Evolutionary conservation across 116 monocot genomes (phyloP).

Genomic region (Trichopus zeylanicus): DNA sequence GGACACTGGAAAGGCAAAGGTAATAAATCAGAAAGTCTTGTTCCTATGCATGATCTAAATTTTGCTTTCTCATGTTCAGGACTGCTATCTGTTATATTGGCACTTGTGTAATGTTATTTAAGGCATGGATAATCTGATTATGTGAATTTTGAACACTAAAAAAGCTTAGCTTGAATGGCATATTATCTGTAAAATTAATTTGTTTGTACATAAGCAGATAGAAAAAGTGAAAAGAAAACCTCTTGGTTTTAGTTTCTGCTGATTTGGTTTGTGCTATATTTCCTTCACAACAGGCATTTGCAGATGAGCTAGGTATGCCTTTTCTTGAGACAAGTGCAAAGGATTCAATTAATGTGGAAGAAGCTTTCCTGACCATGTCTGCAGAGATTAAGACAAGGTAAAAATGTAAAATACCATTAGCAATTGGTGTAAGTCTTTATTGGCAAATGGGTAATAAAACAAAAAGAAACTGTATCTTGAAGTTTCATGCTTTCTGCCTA

Average conservation of each 20-base stretch:
- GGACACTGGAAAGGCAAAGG: conserved; percentile 57
- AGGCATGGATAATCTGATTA: too few relatives aligned
- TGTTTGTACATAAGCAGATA: too few relatives aligned
- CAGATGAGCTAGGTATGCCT: conserved; percentile 68
- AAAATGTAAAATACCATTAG: not conserved
- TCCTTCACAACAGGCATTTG: conserved; percentile 47
- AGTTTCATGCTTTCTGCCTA: too few relatives aligned
- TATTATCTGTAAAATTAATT: too few relatives aligned
- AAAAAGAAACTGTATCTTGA: too few relatives aligned
- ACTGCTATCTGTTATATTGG: too few relatives aligned
- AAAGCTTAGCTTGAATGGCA: too few relatives aligned
- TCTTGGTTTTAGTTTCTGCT: not conserved
- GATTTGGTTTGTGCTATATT: conserved; percentile 1
- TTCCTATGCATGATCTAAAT: conserved; percentile 1
- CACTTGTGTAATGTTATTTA: too few relatives aligned
- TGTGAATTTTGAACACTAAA: too few relatives aligned
- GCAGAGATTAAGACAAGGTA: conserved; percentile 79
- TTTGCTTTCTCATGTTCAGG: too few relatives aligned
- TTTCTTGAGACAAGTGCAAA: conserved; percentile 92
- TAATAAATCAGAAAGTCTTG: conserved; percentile 8
- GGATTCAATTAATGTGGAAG: conserved; percentile 73
- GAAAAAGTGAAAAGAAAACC: too few relatives aligned
- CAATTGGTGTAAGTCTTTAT: not conserved
- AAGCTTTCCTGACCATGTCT: conserved; percentile 82
- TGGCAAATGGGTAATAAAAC: too few relatives aligned